A percentile compares a stretch with the other conserved stretches of the same genome.
Conservation (phyloP, 148 eudicot species). For the Heliosperma pusillum region DNA sequence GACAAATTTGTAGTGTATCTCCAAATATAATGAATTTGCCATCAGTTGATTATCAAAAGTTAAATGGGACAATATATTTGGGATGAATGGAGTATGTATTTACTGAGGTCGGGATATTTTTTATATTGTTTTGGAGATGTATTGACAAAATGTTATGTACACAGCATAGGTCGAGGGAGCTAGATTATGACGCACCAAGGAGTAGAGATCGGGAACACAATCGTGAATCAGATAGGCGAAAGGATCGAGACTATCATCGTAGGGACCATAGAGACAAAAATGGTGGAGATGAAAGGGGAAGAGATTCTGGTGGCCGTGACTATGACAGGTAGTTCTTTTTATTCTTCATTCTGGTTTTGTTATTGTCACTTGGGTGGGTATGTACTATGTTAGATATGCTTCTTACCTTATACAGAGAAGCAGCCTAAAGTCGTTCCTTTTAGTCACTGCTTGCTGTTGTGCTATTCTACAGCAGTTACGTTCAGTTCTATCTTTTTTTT, state of each 20-base stretch:
- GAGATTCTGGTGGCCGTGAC: slow-evolving; percentile 37
- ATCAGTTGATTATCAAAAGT: too few relatives aligned
- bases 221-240: slow-evolving; percentile 32
- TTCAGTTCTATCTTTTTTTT: not conserved
- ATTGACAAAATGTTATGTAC: not conserved
- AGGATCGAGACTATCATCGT: slow-evolving; percentile 36
- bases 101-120: not conserved
- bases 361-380: not conserved
- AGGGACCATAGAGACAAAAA: slow-evolving; percentile 44
- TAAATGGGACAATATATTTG: too few relatives aligned
- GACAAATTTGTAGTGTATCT: too few relatives aligned
- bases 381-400: not conserved
- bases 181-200: slow-evolving; percentile 42
- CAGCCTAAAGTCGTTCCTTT: not conserved
- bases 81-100: not conserved
- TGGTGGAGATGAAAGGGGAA: slow-evolving; percentile 52
- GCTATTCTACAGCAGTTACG: not conserved
- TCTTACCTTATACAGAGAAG: not conserved
- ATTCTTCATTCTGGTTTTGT: not conserved
- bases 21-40: too few relatives aligned
- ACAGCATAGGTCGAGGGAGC: slow-evolving; percentile 46
- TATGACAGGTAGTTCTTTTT: slow-evolving; percentile 58
- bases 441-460: not conserved
- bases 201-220: slow-evolving; percentile 39
- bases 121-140: too few relatives aligned